These are phyloP conservation scores for Silene latifolia DNA, from an alignment of 148 eudicot species.

Conservation along the genomic window DNA sequence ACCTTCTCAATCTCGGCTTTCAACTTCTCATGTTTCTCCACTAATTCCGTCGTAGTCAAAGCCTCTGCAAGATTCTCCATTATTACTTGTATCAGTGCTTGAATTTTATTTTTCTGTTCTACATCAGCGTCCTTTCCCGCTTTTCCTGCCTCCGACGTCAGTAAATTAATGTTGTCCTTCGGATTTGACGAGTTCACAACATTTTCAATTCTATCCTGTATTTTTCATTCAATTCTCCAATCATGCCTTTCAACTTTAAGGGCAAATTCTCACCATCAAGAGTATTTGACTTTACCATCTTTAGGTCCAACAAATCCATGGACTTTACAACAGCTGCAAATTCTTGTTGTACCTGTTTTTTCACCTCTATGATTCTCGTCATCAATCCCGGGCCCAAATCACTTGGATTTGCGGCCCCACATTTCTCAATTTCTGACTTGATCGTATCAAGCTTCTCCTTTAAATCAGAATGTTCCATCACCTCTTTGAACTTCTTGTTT, in stretches of 20 bases:
- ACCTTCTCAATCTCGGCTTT: no score
- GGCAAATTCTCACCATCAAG: no score
- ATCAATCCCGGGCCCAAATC: constrained; percentile 45
- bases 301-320: constrained; percentile 39
- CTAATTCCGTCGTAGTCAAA: no score
- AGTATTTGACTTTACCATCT: no score
- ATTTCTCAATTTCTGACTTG: constrained; percentile 54
- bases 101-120: constrained; percentile 52
- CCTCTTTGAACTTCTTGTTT: constrained; percentile 30
- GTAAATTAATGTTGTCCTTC: constrained; percentile 52
- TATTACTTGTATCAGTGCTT: constrained; percentile 39
- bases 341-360: constrained; percentile 47
- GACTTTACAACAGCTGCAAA: constrained; percentile 44
- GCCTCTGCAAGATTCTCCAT: no score
- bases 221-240: no score
- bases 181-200: constrained; percentile 57
- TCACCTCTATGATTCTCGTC: constrained; percentile 53
- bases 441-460: constrained; percentile 58
- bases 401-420: no score
- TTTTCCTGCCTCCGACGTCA: constrained; percentile 44
- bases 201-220: constrained; percentile 60
- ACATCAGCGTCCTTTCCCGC: constrained; percentile 44
- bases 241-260: no score
- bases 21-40: no score
- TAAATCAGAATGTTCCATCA: constrained; percentile 45